Conservation (phyloP, 148 eudicot species). For the Spergularia marina region DNA sequence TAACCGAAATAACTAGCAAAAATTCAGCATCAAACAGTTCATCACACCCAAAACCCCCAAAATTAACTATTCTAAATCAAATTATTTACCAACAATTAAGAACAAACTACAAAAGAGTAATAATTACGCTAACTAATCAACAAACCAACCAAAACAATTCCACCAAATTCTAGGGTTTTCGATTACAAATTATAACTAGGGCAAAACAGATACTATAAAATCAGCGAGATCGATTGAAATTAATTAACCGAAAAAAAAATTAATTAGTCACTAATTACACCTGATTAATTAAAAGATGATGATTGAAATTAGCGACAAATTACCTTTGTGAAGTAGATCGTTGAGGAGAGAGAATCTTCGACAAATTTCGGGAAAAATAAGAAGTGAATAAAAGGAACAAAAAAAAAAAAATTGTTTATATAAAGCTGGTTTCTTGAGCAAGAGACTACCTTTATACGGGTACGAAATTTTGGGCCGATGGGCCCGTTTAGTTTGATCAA, state of each 20-base stretch:
- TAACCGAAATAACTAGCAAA: background rate
- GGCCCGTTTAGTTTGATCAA: background rate
- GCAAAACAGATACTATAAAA: background rate
- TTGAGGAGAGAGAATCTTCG: background rate
- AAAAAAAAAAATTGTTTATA: background rate
- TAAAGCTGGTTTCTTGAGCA: slow-evolving; percentile 24
- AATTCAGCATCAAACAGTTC: background rate
- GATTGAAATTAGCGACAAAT: background rate
- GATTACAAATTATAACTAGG: background rate
- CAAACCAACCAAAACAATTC: background rate
- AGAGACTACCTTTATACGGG: slow-evolving; percentile 8
- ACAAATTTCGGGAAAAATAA: background rate
- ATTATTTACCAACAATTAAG: background rate
- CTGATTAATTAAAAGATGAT: background rate
- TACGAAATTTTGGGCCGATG: background rate
- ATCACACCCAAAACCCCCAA: background rate
- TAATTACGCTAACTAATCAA: background rate
- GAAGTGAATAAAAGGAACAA: too few species aligned
- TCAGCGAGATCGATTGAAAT: background rate
- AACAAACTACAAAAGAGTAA: background rate
- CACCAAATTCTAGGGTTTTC: background rate
- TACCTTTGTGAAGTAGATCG: slow-evolving; percentile 14
- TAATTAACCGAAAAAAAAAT: too few species aligned
- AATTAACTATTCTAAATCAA: background rate
- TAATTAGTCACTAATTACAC: too few species aligned